Base-by-base conservation (phyloP, 352 stramenopile genomes). In the Globisporangium spiculum region DNA sequence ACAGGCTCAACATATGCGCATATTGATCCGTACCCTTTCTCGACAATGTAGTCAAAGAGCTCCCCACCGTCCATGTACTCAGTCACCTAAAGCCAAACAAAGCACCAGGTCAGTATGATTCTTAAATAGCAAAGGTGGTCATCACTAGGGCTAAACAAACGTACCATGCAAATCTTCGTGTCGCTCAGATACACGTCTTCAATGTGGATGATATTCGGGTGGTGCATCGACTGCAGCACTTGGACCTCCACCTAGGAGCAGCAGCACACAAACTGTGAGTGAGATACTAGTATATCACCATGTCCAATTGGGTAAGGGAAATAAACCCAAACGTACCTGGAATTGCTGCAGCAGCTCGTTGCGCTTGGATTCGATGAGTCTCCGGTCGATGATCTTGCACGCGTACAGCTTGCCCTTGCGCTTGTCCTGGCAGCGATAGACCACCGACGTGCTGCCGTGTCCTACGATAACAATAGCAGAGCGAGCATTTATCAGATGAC, bases 181-280 rank as follows among this genome's bases (percentile, higher is more conserved):
- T 92, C 82, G 12, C 80, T 94, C 52, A 93, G 63, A 68, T 93
- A 97, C 10, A 96, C 87, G 63, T 94, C 87, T 63, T 95, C 81
- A 59, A 97, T 93, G 58, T 84, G 84, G 60, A 97, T 95, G 73
- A 97, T 97, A 67, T 97, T 96, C n/a, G 88, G 86, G 57, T 97
- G 91, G 24, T 80, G 77, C 72, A 97, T 80, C 18, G 84, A 93
- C 75, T 94, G 82, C n/a, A 97, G 75, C 65, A 97, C 87, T 77
- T 95, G 87, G n/a, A 96, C 90, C 48, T 96, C 89, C 50, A 95
- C 80, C 88, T 96, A 36, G 12, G 16, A 20, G 22, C 53, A 59
- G 67, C 2, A 30, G 41, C 18, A 5, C 60, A 24, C 4, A 22
- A 56, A 48, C 3, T 26, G 22, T 34, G 10, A 58, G 52, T 34